Conservation (phyloP, 1,284 basidiomycete species). For the Neotropicomus parvogracilis region DNA sequence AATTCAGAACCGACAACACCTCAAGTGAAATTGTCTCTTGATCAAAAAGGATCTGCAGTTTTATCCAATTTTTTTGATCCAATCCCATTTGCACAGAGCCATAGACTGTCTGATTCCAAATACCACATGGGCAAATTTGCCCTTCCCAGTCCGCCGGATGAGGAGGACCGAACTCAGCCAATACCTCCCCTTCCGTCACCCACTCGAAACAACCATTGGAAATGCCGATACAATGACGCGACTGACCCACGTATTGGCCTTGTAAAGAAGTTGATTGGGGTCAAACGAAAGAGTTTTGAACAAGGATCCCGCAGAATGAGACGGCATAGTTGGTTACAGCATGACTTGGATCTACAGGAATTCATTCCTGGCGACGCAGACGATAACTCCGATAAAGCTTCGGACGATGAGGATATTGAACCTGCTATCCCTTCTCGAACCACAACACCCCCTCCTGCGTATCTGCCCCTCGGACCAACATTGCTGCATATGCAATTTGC, state of each 20-base stretch:
- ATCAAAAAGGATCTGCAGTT: constrained; percentile 9
- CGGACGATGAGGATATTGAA: constrained; percentile 38
- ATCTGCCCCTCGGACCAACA: constrained; percentile 63
- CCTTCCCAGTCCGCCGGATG: constrained; percentile 57
- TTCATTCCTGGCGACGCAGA: constrained; percentile 21
- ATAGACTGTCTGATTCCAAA: constrained; percentile 62
- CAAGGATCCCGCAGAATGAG: constrained; percentile 30
- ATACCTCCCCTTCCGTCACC: constrained; percentile 19
- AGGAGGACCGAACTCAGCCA: constrained; percentile 39
- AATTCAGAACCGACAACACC: constrained; percentile 52
- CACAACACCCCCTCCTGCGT: constrained; percentile 62
- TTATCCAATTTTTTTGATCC: constrained; percentile 52
- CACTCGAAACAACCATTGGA: constrained; percentile 40
- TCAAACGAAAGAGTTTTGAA: constrained; percentile 52
- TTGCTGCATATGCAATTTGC: constrained; percentile 64
- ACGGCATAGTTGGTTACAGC: constrained; percentile 35
- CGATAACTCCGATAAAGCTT: constrained; percentile 35
- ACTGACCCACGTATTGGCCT: constrained; percentile 69
- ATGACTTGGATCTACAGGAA: constrained; percentile 38
- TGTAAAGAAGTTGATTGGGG: constrained; percentile 58
- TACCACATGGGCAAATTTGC: constrained; percentile 74
- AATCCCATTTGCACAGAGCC: constrained; percentile 62
- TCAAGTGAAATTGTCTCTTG: constrained; percentile 40
- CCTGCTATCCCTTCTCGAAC: constrained; percentile 46
- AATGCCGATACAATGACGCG: constrained; percentile 46